These are phyloP conservation scores for Colletotrichum sp. DNA, from an alignment of 2,329 filamentous ascomycete species.

Conservation along the genomic window DNA sequence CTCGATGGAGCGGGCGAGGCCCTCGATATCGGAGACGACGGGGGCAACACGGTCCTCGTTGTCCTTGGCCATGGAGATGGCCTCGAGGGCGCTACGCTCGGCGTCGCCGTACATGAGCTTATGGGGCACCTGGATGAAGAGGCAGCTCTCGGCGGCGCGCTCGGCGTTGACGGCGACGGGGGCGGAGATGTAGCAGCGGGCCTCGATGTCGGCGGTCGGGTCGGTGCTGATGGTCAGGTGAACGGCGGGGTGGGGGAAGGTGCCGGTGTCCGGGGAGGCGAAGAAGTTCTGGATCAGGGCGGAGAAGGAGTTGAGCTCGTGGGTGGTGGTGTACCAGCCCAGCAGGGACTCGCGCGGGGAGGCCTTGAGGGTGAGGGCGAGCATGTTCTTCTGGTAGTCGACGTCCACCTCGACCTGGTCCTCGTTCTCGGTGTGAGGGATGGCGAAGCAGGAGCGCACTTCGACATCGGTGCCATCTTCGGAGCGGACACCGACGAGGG, in stretches of 20 bases:
- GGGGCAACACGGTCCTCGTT: slow-evolving; percentile 73
- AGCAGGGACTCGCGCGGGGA: slow-evolving; percentile 93
- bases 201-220: slow-evolving; percentile 86
- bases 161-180: slow-evolving; percentile 95
- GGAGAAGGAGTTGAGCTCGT: slow-evolving; percentile 97
- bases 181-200: slow-evolving; percentile 92
- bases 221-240: slow-evolving; percentile 94
- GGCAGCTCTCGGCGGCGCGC: slow-evolving; percentile 91
- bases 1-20: slow-evolving; percentile 82
- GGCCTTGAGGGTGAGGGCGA: slow-evolving; percentile 90
- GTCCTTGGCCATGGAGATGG: slow-evolving; percentile 83
- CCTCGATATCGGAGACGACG: slow-evolving; percentile 87
- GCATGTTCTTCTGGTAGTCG: slow-evolving; percentile 99
- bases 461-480: slow-evolving; percentile 98
- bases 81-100: slow-evolving; percentile 71
- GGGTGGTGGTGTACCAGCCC: slow-evolving; percentile 97
- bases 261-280: slow-evolving; percentile 93
- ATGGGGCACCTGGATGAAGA: slow-evolving; percentile 97
- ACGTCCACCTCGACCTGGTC: slow-evolving; percentile 99
- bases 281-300: slow-evolving; percentile 99
- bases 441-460: slow-evolving; percentile 95
- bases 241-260: slow-evolving; percentile 95
- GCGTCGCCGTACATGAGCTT: slow-evolving; percentile 87
- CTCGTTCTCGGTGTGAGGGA: slow-evolving; percentile 96
- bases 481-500: slow-evolving; percentile 87